Evolutionary conservation across 1,139 yeast genomes (phyloP).

Genomic region (Wickerhamomyces sp.): DNA sequence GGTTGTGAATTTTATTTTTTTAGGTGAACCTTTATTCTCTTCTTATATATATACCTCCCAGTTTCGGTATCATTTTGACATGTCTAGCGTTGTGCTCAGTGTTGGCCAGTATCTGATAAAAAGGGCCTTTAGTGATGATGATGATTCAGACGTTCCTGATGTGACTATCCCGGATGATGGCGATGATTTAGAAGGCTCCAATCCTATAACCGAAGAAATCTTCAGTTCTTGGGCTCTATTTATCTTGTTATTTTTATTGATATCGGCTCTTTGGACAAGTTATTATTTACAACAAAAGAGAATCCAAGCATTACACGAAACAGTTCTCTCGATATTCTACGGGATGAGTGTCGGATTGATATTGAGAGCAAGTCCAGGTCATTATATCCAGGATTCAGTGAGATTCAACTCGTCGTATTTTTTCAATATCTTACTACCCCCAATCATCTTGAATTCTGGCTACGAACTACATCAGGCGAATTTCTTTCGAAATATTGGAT

Average conservation of each 20-base stretch:
- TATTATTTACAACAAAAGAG: conserved; percentile 88
- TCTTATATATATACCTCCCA: too few species aligned
- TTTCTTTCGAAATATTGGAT: conserved; percentile 87
- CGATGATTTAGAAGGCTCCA: conserved; percentile 64
- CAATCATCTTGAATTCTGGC: conserved; percentile 93
- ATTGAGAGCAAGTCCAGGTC: conserved; percentile 90
- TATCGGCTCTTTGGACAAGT: conserved; percentile 91
- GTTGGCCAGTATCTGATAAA: conserved; percentile 19
- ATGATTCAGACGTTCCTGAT: conserved; percentile 18
- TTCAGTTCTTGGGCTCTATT: conserved; percentile 97
- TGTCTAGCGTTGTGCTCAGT: conserved; percentile 15
- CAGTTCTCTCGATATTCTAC: conserved; percentile 90
- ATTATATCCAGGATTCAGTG: conserved; percentile 93
- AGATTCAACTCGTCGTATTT: conserved; percentile 93
- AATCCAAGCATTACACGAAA: conserved; percentile 93
- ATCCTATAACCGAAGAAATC: conserved; percentile 94
- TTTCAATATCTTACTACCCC: conserved; percentile 91
- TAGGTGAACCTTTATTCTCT: too few species aligned
- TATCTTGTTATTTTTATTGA: conserved; percentile 72
- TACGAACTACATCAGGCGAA: conserved; percentile 94
- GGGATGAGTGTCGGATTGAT: conserved; percentile 96
- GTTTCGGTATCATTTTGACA: too few species aligned
- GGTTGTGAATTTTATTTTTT: too few species aligned
- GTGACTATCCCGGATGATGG: conserved; percentile 37
- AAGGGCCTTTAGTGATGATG: conserved; percentile 20